These are phyloP conservation scores for Euphorbia celastroides DNA, from an alignment of 441 rosid genomes.

Conservation along the genomic window DNA sequence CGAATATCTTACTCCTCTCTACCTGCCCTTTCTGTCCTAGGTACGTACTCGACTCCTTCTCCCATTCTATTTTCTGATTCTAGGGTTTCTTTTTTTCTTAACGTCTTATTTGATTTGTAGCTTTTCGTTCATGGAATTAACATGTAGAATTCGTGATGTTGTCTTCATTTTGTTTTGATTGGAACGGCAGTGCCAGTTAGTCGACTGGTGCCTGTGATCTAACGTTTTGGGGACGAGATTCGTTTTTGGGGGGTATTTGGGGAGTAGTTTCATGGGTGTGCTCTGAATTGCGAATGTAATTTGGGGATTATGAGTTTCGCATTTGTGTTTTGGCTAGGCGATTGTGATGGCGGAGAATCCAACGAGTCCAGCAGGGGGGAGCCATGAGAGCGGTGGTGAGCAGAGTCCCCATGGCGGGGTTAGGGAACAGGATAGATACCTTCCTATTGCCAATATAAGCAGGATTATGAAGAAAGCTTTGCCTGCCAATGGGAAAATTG, in stretches of 20 bases:
- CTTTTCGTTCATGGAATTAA: not conserved
- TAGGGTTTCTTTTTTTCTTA: not conserved
- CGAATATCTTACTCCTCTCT: conserved; percentile 7
- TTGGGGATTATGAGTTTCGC: not conserved
- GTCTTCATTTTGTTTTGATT: not conserved
- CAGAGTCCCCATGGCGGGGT: conserved; percentile 47
- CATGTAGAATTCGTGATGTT: not conserved
- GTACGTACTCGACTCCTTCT: not conserved
- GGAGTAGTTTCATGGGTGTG: not conserved
- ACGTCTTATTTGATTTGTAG: too few species aligned
- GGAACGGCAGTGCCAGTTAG: not conserved
- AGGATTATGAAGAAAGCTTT: conserved; percentile 55
- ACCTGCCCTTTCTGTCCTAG: not conserved
- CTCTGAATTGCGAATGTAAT: not conserved
- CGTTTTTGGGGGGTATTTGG: not conserved
- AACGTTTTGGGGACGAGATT: not conserved
- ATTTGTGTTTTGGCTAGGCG: not conserved
- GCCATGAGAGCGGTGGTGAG: conserved; percentile 54
- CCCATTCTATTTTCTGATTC: not conserved
- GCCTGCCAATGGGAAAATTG: conserved; percentile 48
- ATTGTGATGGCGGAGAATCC: conserved; percentile 41
- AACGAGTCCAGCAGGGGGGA: conserved; percentile 42
- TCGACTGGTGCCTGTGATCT: not conserved
- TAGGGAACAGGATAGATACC: conserved; percentile 46
- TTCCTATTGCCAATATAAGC: conserved; percentile 50